phyloP scores from a whole-genome alignment of 169 alveolate genomes.

The Cryptosporidium muris region DNA sequence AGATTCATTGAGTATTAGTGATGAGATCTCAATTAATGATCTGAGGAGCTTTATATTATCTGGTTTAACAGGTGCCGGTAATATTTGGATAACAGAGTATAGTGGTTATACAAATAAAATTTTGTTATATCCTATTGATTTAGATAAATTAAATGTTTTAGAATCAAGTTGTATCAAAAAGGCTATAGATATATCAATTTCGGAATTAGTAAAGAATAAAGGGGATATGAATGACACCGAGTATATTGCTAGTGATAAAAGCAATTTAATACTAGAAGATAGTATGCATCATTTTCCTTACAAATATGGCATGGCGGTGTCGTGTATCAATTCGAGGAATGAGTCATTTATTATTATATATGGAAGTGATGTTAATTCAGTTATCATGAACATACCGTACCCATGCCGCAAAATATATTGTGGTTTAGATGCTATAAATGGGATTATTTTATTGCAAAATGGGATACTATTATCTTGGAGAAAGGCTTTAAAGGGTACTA shows the following conservation, averaged over 20 bases:
- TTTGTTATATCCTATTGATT: not conserved
- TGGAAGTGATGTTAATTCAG: not conserved
- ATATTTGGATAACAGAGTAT: conserved; percentile 29
- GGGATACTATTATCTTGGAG: conserved; percentile 48
- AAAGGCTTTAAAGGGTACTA: not conserved
- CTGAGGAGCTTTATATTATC: conserved; percentile 42
- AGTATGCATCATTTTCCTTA: conserved; percentile 15
- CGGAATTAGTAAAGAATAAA: conserved; percentile 13
- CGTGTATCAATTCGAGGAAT: conserved; percentile 6
- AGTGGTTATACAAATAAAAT: conserved; percentile 1
- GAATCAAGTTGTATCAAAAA: not conserved
- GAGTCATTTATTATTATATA: conserved; percentile 13
- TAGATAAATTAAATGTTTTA: not conserved
- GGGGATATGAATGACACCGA: conserved; percentile 1
- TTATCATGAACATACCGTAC: conserved; percentile 30
- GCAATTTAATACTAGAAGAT: no score
- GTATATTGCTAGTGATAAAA: not conserved
- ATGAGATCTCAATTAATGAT: conserved; percentile 1
- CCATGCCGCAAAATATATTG: conserved; percentile 40
- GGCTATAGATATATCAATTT: conserved; percentile 45
- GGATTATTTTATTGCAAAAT: conserved; percentile 49
- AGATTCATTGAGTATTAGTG: not conserved
- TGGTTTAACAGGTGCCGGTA: conserved; percentile 20
- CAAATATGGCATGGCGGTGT: conserved; percentile 58
- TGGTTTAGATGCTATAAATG: conserved; percentile 39